Evolutionary conservation across 2,329 filamentous ascomycete genomes (phyloP).

Genomic region (Microthyrium microscopicum): DNA sequence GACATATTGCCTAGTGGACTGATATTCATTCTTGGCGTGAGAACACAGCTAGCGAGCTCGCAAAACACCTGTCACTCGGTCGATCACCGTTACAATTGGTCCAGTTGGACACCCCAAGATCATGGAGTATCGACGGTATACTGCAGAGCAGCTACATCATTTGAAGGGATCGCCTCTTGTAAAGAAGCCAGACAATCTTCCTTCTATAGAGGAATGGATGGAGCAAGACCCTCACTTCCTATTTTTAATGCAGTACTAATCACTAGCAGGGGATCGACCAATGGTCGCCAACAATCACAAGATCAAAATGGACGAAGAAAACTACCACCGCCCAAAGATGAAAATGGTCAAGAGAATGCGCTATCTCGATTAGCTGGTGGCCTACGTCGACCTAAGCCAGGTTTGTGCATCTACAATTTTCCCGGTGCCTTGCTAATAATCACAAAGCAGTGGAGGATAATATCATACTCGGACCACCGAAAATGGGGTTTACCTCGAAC

Average conservation of each 20-base stretch:
- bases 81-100: too few species aligned
- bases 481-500: constrained; percentile 50
- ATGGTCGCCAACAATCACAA: constrained; percentile 3
- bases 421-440: neutral
- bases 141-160: constrained; percentile 56
- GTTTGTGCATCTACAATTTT: too few species aligned
- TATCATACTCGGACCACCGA: constrained; percentile 70
- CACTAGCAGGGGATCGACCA: constrained; percentile 2
- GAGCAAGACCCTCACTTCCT: constrained; percentile 42
- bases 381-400: too few species aligned
- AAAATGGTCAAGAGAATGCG: constrained; percentile 2
- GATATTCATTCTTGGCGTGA: too few species aligned
- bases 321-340: constrained; percentile 4
- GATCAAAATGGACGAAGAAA: constrained; percentile 3
- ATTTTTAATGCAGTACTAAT: neutral
- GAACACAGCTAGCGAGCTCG: too few species aligned
- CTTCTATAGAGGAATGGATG: constrained; percentile 90
- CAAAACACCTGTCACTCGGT: too few species aligned
- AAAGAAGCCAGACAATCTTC: constrained; percentile 59
- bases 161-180: constrained; percentile 73
- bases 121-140: constrained; percentile 36
- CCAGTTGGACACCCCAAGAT: too few species aligned
- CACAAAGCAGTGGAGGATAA: neutral
- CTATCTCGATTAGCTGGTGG: too few species aligned
- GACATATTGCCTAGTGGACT: too few species aligned